Base-by-base conservation (phyloP, 225 moss, liverwort and hornwort genomes). In the Takakia lepidozioides region DNA sequence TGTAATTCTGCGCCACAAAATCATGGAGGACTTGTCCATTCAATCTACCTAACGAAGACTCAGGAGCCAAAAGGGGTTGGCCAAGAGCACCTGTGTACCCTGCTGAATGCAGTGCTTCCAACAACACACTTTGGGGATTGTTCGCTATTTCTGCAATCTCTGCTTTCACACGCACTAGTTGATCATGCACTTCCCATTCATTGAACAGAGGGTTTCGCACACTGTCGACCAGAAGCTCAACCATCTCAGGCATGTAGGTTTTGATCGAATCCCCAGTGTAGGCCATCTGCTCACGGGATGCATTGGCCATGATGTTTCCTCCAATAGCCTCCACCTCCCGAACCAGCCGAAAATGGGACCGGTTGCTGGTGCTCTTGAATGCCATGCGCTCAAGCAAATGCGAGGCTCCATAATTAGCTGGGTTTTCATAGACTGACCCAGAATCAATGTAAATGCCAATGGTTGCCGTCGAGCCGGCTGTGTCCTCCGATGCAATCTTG, bases 301-400 rank as follows among this genome's bases (percentile, higher is more conserved):
- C 80, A 21, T 74, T 67, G 1, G 75, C 80, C 70, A 63, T 66
- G 2, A 75, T 46, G 19, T 68, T 71, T 0, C 75, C 63, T 1
- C 80, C 80, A 0, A 71, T 71, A 8, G 75, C 80, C 48, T 80
- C 75, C 46, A 75, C 57, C 29, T 80, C 80, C 0, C 75, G 60
- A 6, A 80, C 74, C 15, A 75, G 21, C 0, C 64, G 58, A 1
- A 80, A 80, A 38, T 80, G 71, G 1, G 71, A 70, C 6, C 75
- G 49, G 26, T 75, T 80, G 36, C 54, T 49, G 0, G 75, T 80
- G 43, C 71, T 80, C 43, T 80, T 80, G 54, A 80, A 75, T 1
- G 80, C 75, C 80, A 80, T 80, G 4, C 51, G 34, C 45, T 80
- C 80, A 0, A 80, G 28, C 0, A 80, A 48, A 51, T 80, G 75